phyloP scores from a whole-genome alignment of 2,329 filamentous ascomycete genomes.

The Penicillium sp. region DNA sequence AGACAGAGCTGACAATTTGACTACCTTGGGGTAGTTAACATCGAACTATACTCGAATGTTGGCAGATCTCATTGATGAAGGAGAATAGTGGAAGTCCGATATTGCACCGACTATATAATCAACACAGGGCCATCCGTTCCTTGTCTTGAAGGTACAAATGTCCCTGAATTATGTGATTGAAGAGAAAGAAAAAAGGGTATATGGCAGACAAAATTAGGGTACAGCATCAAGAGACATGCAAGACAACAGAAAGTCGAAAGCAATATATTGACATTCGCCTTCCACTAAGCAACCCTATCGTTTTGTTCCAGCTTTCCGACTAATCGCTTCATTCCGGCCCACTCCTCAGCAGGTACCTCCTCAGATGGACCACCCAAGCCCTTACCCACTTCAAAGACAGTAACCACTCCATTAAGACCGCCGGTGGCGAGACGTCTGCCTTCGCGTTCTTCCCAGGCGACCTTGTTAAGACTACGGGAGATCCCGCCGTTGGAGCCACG shows the following conservation, averaged over 20 bases:
- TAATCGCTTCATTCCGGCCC: constrained; percentile 89
- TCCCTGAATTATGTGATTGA: constrained; percentile 22
- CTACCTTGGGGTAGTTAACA: neutral
- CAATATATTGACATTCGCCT: constrained; percentile 10
- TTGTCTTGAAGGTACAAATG: constrained; percentile 9
- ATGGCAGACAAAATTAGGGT: constrained; percentile 25
- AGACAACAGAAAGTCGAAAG: constrained; percentile 14
- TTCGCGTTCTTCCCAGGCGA: constrained; percentile 90
- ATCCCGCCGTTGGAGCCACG: constrained; percentile 66
- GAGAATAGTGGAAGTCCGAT: too few relatives aligned
- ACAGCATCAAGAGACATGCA: constrained; percentile 12
- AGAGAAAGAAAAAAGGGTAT: constrained; percentile 28
- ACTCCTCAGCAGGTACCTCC: constrained; percentile 81
- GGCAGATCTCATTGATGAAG: too few relatives aligned
- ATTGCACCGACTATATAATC: too few relatives aligned
- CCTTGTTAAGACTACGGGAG: constrained; percentile 87
- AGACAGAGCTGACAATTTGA: too few relatives aligned
- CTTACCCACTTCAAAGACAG: constrained; percentile 88
- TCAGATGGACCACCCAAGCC: constrained; percentile 82
- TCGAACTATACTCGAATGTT: too few relatives aligned
- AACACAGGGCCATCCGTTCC: too few relatives aligned
- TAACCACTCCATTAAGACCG: constrained; percentile 87
- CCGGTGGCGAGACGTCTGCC: constrained; percentile 87
- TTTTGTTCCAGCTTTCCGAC: constrained; percentile 72
- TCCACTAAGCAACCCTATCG: constrained; percentile 37